These are phyloP conservation scores for Zasmidium cellare DNA, from an alignment of 2,329 filamentous ascomycete species.

Conservation along the genomic window DNA sequence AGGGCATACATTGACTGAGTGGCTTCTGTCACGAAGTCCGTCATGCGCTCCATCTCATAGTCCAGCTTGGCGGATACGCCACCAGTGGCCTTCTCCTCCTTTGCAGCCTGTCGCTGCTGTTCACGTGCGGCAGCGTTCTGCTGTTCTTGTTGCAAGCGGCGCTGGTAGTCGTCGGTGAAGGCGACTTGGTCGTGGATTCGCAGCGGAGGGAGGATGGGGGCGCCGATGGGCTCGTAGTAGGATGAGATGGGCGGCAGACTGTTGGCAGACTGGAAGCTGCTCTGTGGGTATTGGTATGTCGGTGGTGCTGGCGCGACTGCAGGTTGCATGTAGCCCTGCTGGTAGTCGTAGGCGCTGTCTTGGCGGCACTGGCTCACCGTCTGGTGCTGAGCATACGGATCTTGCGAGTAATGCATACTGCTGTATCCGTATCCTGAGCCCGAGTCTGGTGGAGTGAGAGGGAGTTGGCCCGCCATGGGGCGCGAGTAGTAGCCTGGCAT, in stretches of 20 bases:
- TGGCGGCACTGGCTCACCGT: conserved; percentile 37
- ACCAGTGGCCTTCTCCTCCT: conserved; percentile 70
- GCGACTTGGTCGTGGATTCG: conserved; percentile 41
- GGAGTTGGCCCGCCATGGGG: conserved; percentile 42
- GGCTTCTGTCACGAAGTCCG: conserved; percentile 92
- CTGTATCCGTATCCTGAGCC: conserved; percentile 41
- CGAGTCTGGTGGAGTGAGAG: conserved; percentile 52
- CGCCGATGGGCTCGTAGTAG: conserved; percentile 47
- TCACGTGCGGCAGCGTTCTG: conserved; percentile 29
- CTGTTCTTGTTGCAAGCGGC: conserved; percentile 41
- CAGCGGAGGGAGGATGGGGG: conserved; percentile 50
- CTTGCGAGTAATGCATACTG: conserved; percentile 47
- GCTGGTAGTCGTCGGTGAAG: conserved; percentile 40
- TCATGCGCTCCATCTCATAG: conserved; percentile 96
- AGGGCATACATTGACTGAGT: conserved; percentile 69
- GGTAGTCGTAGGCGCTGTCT: conserved; percentile 48
- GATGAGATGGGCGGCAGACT: conserved; percentile 37
- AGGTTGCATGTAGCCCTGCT: conserved; percentile 47
- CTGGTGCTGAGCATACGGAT: conserved; percentile 44
- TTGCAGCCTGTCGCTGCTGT: conserved; percentile 44
- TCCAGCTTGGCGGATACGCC: conserved; percentile 92
- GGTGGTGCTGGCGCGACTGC: conserved; percentile 31
- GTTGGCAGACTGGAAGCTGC: conserved; percentile 29
- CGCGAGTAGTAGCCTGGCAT: conserved; percentile 54
- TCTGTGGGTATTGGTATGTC: conserved; percentile 33